Evolutionary conservation across 2,329 filamentous ascomycete species (phyloP).

Genomic region (Canariomyces notabilis): DNA sequence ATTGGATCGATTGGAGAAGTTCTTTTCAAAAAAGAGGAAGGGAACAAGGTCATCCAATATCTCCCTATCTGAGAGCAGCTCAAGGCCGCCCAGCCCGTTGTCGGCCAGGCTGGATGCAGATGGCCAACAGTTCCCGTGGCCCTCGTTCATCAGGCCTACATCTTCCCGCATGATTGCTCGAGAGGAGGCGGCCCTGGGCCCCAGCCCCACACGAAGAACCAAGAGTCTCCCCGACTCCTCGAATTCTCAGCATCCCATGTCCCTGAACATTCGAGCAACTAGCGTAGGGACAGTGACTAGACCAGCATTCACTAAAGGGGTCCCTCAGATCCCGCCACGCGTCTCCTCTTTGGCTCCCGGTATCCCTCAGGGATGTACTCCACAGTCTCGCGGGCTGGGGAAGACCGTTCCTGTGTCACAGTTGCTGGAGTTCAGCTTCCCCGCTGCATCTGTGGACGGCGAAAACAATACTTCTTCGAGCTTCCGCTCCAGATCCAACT

Average conservation of each 20-base stretch:
- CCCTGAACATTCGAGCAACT: neutral
- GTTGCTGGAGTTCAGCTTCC: slow-evolving; percentile 23
- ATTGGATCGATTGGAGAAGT: slow-evolving; percentile 45
- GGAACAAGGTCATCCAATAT: slow-evolving; percentile 7
- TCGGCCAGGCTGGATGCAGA: slow-evolving; percentile 19
- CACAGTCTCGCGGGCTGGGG: slow-evolving; percentile 9
- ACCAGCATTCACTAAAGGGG: neutral
- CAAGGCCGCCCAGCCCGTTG: slow-evolving; percentile 4
- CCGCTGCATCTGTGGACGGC: slow-evolving; percentile 1
- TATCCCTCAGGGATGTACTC: slow-evolving; percentile 20
- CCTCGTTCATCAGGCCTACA: slow-evolving; percentile 53
- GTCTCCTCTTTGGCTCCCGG: slow-evolving; percentile 4
- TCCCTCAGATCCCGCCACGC: slow-evolving; percentile 6
- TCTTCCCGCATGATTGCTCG: slow-evolving; percentile 53
- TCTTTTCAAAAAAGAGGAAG: slow-evolving; percentile 45
- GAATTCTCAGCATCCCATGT: slow-evolving; percentile 7
- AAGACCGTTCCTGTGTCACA: slow-evolving; percentile 13
- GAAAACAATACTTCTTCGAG: slow-evolving; percentile 1
- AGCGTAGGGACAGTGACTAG: neutral
- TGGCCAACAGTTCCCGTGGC: slow-evolving; percentile 41
- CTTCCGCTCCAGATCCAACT: slow-evolving; percentile 14
- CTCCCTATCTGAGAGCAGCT: neutral
- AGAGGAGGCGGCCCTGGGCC: slow-evolving; percentile 35
- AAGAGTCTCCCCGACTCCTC: slow-evolving; percentile 24
- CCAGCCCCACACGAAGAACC: slow-evolving; percentile 17